Conservation (phyloP, 2,329 filamentous ascomycete genomes). For the Verticillium klebahnii region DNA sequence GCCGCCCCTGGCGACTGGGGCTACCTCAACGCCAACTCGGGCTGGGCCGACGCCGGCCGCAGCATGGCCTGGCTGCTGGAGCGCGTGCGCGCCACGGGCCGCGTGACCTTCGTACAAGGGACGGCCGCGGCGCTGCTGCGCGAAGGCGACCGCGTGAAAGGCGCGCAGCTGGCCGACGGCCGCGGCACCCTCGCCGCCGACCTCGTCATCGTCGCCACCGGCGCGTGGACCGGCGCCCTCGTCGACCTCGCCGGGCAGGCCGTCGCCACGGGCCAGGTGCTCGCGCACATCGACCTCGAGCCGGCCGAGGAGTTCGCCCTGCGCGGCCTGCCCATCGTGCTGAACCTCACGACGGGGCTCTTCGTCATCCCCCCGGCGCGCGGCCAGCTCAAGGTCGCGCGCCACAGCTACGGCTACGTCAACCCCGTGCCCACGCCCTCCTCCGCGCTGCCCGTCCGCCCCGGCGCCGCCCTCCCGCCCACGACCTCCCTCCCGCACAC, state of each 20-base stretch:
- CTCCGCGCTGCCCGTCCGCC: constrained; percentile 2
- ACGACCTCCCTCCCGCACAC: constrained; percentile 38
- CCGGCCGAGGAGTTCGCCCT: constrained; percentile 64
- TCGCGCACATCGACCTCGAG: constrained; percentile 74
- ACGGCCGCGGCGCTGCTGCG: constrained; percentile 38
- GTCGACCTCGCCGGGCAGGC: constrained; percentile 73
- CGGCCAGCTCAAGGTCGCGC: constrained; percentile 61
- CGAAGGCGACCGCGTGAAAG: constrained; percentile 25
- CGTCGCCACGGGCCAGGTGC: constrained; percentile 74
- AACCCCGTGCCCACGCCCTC: constrained; percentile 29
- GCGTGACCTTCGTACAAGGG: constrained; percentile 51
- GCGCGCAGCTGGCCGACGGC: constrained; percentile 46
- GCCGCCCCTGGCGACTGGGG: constrained; percentile 58
- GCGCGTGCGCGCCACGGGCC: constrained; percentile 47
- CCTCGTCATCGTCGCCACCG: constrained; percentile 75
- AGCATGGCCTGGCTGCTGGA: constrained; percentile 61
- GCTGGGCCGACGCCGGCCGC: constrained; percentile 76
- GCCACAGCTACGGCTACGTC: constrained; percentile 65
- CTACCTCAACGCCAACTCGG: constrained; percentile 69
- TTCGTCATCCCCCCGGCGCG: constrained; percentile 69
- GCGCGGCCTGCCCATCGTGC: constrained; percentile 62
- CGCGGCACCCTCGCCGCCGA: constrained; percentile 55
- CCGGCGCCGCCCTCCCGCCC: neutral
- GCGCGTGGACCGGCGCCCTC: constrained; percentile 79
- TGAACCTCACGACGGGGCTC: constrained; percentile 67